Base-by-base conservation (phyloP, 2,329 filamentous ascomycete genomes). In the Botrytis cinerea region DNA sequence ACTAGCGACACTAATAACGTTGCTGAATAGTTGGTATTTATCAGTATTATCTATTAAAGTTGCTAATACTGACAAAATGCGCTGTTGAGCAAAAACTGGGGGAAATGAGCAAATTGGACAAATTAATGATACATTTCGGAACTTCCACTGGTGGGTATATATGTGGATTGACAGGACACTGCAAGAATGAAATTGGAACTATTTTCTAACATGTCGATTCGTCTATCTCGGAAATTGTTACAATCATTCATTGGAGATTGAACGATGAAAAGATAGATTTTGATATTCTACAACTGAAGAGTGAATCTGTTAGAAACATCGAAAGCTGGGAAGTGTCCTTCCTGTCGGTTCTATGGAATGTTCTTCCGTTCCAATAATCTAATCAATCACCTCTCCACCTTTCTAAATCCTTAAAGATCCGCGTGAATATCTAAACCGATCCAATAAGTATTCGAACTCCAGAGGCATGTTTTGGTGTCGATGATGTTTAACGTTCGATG, bases 1-100 rank as follows among this genome's bases (percentile, higher is more conserved):
- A n/a, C 25, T 3, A 16, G 12, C 22, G 12, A 51, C 2, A 7
- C n/a, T 2, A 14, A n/a, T 2, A 14, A n/a, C 0, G 4, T n/a
- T 51, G 48, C 6, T n/a, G 25, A 51, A 51, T n/a, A 25, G 12
- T n/a, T n/a, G 10, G 48, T 51, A 14, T 51, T 51, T 2, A 2
- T n/a, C n/a, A n/a, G 22, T 51, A 6, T 51, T 51, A 14, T 14
- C 4, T n/a, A n/a, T n/a, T n/a, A 14, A 7, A 14, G 10, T 7
- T n/a, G 0, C 12, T 16, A n/a, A 35, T 5, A 16, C 48, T n/a
- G 25, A n/a, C 12, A 16, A 54, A 2, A 54, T 7, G 0, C 0
- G 0, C n/a, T n/a, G 6, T n/a, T 16, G 48, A 6, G 48, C n/a
- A n/a, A 1, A n/a, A 54, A 16, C 12, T 7, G 5, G n/a, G 2